Evolutionary conservation across 2,329 filamentous ascomycete species (phyloP).

Genomic region (Fusarium nodosum): DNA sequence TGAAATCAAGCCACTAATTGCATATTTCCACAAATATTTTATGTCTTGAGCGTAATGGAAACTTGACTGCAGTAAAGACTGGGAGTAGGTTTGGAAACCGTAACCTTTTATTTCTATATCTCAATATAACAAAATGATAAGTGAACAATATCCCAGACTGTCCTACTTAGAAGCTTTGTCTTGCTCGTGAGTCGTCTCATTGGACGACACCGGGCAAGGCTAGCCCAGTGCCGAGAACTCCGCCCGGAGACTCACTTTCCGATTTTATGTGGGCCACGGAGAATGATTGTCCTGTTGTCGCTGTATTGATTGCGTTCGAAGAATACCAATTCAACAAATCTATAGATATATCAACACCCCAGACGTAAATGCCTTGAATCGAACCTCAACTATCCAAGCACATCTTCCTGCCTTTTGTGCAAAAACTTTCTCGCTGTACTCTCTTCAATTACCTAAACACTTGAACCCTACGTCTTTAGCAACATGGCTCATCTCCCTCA

Average conservation of each 20-base stretch:
- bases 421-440: accelerated
- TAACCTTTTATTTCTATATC: no score
- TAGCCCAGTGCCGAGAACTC: not conserved
- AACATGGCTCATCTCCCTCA: constrained; percentile 5
- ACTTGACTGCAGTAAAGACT: no score
- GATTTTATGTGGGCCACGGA: not conserved
- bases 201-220: not conserved
- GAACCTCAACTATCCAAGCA: accelerated
- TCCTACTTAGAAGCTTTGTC: not conserved
- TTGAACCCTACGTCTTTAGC: not conserved
- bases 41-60: no score
- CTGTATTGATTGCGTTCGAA: not conserved
- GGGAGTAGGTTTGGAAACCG: no score
- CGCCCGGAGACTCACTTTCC: constrained; percentile 11
- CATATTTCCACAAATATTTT: not conserved
- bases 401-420: accelerated
- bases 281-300: not conserved
- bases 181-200: not conserved
- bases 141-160: not conserved
- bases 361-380: not conserved
- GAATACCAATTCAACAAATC: no score
- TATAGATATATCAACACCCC: not conserved
- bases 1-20: not conserved
- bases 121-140: accelerated
- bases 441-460: not conserved